A percentile compares a stretch with the other conserved stretches of the same genome.
Evolutionary conservation across 2,329 filamentous ascomycete species (phyloP).

Genomic region (Microdochium nivale): DNA sequence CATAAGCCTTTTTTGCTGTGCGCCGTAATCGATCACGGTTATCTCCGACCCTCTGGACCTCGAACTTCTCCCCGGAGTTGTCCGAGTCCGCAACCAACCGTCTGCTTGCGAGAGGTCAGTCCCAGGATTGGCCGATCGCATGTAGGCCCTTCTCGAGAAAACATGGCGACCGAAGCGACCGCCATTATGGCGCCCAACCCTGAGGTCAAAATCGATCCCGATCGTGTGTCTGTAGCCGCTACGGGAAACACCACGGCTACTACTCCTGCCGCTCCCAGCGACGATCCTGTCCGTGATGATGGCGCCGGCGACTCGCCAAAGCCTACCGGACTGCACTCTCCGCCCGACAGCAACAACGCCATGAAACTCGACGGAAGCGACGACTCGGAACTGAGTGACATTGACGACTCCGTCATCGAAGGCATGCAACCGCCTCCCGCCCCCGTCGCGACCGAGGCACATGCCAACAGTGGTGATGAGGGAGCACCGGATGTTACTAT

Average conservation of each 20-base stretch:
- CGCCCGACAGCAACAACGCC: slow-evolving; percentile 54
- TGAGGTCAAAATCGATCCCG: slow-evolving; percentile 5
- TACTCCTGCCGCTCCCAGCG: slow-evolving; percentile 11
- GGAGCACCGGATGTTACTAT: slow-evolving; percentile 2
- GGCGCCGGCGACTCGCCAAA: slow-evolving; percentile 26
- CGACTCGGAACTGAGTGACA: slow-evolving; percentile 57
- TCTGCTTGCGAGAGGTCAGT: not conserved
- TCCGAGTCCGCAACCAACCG: not conserved
- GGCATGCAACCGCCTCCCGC: slow-evolving; percentile 5
- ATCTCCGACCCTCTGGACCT: not conserved
- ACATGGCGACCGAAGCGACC: slow-evolving; percentile 49
- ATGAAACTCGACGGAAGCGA: slow-evolving; percentile 49
- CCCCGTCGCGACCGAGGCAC: slow-evolving; percentile 3
- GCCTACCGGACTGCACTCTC: slow-evolving; percentile 48
- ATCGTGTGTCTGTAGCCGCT: slow-evolving; percentile 8
- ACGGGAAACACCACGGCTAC: not conserved
- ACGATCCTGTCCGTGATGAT: slow-evolving; percentile 10
- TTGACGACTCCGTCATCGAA: slow-evolving; percentile 35
- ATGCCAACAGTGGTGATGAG: slow-evolving; percentile 6
- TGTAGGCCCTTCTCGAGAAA: slow-evolving; percentile 28
- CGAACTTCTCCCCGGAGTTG: not conserved
- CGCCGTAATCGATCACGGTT: not conserved
- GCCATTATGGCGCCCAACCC: slow-evolving; percentile 32
- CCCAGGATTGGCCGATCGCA: slow-evolving; percentile 20
- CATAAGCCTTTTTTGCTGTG: not conserved